Evolutionary conservation across 2,329 filamentous ascomycete species (phyloP), one percentile per base, ranked within the genome.

Genomic region (Alternaria atra): DNA sequence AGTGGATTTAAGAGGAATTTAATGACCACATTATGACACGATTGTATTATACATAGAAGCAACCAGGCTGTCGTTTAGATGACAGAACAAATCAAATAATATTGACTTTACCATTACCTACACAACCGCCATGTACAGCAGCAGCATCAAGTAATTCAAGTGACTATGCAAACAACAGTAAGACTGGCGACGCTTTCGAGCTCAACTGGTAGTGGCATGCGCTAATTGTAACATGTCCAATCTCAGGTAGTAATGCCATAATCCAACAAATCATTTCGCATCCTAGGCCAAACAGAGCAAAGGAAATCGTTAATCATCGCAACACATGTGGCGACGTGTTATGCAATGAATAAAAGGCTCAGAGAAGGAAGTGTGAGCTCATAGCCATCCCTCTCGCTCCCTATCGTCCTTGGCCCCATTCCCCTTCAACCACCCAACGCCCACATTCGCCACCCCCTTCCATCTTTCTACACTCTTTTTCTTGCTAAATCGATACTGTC

Each of bases 391-490:
- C 29, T 71, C 67, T 6, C 67, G 59, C 43, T 73, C 73, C 34
- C 65, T 62, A 37, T 74, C 73, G 12, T 77, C 73, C 32, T 70
- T 75, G 15, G 53, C 55, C 2, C 64, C 66, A 6, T 60, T 67
- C 5, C 75, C 73, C 53, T 73, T 77, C 25, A 78, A 55, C 77
- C 76, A 79, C 0, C 74, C 76, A 25, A 78, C 74, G 2, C 75
- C 69, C 20, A 65, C 70, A 55, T 72, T 75, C 4, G 75, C 73
- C 8, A 77, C 73, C 3, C 67, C 75, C 60, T 69, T 77, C 76
- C 76, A 78, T 15, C 68, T 61, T 44, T 76, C 74, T 30, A 76
- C 68, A 42, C 75, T 77, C 39, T 54, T 69, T 61, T 76, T 76
- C 61, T 77, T 78, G 48, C 68, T 63, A 30, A 77, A 77, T 3